Evolutionary conservation across 2,329 filamentous ascomycete genomes (phyloP).

Genomic region (Colletotrichum musicola): DNA sequence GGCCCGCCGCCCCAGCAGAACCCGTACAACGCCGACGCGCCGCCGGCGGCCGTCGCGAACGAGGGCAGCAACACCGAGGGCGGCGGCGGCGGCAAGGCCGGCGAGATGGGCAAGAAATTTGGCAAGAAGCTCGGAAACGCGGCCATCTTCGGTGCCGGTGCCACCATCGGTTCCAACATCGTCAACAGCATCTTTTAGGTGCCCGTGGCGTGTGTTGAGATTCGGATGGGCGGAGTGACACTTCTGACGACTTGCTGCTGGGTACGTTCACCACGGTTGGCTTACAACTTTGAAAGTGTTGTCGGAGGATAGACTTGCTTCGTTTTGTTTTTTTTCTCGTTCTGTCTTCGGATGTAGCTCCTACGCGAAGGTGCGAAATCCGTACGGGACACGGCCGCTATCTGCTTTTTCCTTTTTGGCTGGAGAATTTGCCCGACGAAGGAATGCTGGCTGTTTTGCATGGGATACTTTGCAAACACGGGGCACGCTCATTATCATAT

Average conservation of each 20-base stretch:
- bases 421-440: conserved; percentile 10
- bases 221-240: not conserved
- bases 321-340: conserved; percentile 5
- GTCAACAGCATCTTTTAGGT: conserved; percentile 88
- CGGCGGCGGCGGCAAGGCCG: conserved; percentile 70
- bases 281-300: not conserved
- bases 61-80: conserved; percentile 55
- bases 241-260: not conserved
- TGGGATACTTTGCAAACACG: not conserved
- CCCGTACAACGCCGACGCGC: conserved; percentile 78
- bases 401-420: not conserved
- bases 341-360: not conserved
- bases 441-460: not conserved
- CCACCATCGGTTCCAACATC: conserved; percentile 89
- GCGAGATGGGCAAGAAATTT: conserved; percentile 90
- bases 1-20: conserved; percentile 64
- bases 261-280: not conserved
- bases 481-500: conserved; percentile 19
- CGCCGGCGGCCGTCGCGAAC: conserved; percentile 79
- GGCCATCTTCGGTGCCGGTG: conserved; percentile 93
- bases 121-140: conserved; percentile 88
- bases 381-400: conserved; percentile 7
- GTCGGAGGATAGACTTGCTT: not conserved
- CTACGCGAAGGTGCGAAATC: not conserved
- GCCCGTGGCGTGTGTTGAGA: not conserved